A percentile compares a stretch with the other conserved stretches of the same genome.
Conservation (phyloP, 2,329 filamentous ascomycete species). For the Arthrobotrys conoides region DNA sequence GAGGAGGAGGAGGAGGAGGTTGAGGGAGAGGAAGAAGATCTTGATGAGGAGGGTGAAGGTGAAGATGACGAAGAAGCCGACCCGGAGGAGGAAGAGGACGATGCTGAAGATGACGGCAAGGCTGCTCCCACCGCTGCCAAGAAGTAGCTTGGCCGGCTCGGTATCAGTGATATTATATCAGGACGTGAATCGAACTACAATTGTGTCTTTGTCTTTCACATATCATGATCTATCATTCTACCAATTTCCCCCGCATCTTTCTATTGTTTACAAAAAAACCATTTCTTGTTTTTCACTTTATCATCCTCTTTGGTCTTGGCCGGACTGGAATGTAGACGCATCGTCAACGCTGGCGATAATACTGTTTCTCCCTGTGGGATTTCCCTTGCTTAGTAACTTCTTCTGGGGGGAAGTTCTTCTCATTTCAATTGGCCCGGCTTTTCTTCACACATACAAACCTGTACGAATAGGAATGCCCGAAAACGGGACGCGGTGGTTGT, state of each 20-base stretch:
- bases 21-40: conserved; percentile 38
- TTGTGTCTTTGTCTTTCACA: no score
- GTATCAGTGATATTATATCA: conserved; percentile 4
- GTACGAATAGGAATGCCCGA: conserved; percentile 24
- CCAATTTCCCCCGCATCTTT: conserved; percentile 2
- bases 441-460: conserved; percentile 25
- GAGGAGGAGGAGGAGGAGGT: conserved; percentile 4
- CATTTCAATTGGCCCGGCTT: conserved; percentile 27
- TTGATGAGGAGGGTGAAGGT: conserved; percentile 15
- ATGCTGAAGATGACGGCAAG: conserved; percentile 14
- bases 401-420: conserved; percentile 14
- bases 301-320: neutral
- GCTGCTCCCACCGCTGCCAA: conserved; percentile 26
- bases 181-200: no score
- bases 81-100: conserved; percentile 17
- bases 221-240: neutral
- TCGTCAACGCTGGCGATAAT: conserved; percentile 25
- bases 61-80: conserved; percentile 31
- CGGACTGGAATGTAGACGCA: conserved; percentile 13
- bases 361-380: neutral
- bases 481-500: conserved; percentile 19
- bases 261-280: conserved; percentile 24
- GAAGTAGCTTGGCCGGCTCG: conserved; percentile 34
- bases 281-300: conserved; percentile 6
- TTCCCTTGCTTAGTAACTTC: neutral